Base-by-base conservation (phyloP, 805 yeast species). In the Kazachstania kunashirensis region DNA sequence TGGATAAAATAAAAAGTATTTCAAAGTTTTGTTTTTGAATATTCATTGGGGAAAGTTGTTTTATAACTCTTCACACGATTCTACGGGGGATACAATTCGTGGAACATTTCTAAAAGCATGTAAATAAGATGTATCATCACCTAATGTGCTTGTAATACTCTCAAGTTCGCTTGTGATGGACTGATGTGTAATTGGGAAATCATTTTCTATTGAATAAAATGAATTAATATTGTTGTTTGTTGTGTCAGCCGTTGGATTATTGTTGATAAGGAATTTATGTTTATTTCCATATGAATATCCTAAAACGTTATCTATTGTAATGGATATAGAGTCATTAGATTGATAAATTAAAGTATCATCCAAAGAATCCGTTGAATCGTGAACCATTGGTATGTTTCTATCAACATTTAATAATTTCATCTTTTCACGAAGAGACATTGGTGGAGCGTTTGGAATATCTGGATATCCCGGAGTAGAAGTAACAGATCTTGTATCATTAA, bases 371-470 rank as follows among this genome's bases (percentile, higher is more conserved):
- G 34, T 18, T 11, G 36, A 34, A 24, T 31, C 21, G 11, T 26
- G 15, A 10, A 21, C 16, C 4, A 11, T n/a, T 11, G 32, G 30
- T 3, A 33, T 14, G 18, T 13, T 14, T 34, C 32, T 43, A 19
- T 63, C 66, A 18, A 53, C 52, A 40, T 59, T 63, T 46, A 70
- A 49, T 37, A 69, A 41, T 15, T 55, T 51, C 45, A 70, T 65
- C 45, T 69, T 69, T 42, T 70, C 75, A 21, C 53, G 55, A 26
- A 70, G 46, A 3, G 73, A 62, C 40, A 70, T 60, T 8, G 67
- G 71, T 5, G 71, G 69, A 5, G 50, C 50, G 20, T 47, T 41
- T 12, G 62, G 57, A 14, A 39, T 40, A 32, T 50, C 53, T n/a
- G 50, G 49, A 35, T 39, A 40, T 14, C 38, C 23, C n/a, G 39